Evolutionary conservation across 2,329 filamentous ascomycete species (phyloP), one percentile per base, ranked within the genome.

Genomic region (Neofusicoccum cordaticola): DNA sequence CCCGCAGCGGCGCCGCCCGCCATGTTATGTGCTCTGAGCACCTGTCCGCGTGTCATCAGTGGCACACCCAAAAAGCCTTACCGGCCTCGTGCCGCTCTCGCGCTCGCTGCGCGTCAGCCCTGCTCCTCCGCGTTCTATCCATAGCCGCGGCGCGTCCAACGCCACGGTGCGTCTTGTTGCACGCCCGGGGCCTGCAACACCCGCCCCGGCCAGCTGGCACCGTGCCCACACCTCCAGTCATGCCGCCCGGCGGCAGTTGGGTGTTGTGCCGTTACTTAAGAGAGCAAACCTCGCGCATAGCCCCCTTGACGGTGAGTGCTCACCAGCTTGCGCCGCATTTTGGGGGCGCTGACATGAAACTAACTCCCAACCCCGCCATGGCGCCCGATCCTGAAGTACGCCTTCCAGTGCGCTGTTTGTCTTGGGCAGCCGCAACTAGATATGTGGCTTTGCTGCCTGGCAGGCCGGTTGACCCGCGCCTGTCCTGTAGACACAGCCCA

Each of bases 381-480:
- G 17, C 9, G 17, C 19, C 45, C 17, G 47, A 51, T 52, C 31
- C 50, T 52, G 12, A 9, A 56, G 39, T 27, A 34, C 22, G 11
- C 52, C 52, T 19, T 19, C 6, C 39, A 12, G 12, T 37, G 41
- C 15, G 15, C 9, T 9, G 15, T 9, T 37, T 41, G 22, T 19
- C 53, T 58, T 15, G 53, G 19, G 39, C 39, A 39, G 53, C 53
- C 39, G 53, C 53, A 44, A 34, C 11, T 13, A 44, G 56, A 34
- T 31, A 35, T n/a, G 41, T 19, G 41, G n/a, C 56, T 47, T 47
- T 60, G 56, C 42, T 60, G 56, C 56, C 56, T 60, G n/a, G 42
- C 56, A 37, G 56, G 48, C 56, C 42, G 56, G 56, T 47, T 35
- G 27, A 35, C 12, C 15, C 19, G 41, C 15, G 41, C 41, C 37